Conservation (phyloP, 805 yeast species). For the Blastobotrys mokoenaii region DNA sequence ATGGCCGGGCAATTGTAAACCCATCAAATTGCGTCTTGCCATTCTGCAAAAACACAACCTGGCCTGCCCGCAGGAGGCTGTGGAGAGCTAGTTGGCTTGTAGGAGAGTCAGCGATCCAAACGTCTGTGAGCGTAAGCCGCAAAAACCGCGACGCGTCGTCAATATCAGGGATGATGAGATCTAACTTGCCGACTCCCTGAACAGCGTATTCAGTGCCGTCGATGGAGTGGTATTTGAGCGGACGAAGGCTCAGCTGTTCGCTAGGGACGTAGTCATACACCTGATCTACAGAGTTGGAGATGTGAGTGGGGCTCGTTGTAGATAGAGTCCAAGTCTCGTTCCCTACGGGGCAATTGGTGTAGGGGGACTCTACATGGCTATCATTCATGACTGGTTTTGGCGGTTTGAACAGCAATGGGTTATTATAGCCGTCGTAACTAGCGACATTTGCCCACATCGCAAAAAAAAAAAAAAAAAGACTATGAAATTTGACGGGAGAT, state of each 20-base stretch:
- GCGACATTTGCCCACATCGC: no score
- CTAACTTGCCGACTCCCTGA: background rate
- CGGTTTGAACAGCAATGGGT: no score
- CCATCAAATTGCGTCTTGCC: background rate
- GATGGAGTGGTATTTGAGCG: background rate
- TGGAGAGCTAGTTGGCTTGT: background rate
- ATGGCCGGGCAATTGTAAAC: background rate
- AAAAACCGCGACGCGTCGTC: background rate
- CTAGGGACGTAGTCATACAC: background rate
- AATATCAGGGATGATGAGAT: background rate
- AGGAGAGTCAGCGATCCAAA: background rate
- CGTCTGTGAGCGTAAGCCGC: background rate
- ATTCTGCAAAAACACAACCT: background rate
- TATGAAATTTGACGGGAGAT: no score
- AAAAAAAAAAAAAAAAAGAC: no score
- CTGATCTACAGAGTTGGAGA: background rate
- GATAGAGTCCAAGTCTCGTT: background rate
- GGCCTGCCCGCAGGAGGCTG: background rate
- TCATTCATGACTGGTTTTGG: no score
- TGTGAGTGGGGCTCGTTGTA: background rate
- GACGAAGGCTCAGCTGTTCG: background rate
- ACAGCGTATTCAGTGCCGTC: background rate
- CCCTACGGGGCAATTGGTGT: background rate
- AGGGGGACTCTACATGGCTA: no score
- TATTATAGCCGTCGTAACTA: no score